phyloP scores from a whole-genome alignment of 805 yeast species.

The Suhomyces tanzawaensis region DNA sequence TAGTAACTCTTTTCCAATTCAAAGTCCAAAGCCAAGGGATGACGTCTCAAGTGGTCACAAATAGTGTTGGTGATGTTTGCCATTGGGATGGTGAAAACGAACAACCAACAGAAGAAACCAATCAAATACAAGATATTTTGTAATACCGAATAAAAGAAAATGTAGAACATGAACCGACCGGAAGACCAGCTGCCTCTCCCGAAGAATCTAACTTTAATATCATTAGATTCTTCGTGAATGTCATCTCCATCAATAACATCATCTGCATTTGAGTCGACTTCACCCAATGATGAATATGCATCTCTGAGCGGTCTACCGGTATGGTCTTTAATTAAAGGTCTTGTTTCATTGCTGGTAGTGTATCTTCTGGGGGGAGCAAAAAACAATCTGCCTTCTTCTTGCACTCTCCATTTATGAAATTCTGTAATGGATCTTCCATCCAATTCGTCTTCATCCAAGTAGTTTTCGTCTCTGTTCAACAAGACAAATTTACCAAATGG shows the following conservation, averaged over 20 bases:
- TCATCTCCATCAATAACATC: conserved; percentile 15
- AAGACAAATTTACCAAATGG: conserved; percentile 93
- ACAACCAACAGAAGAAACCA: conserved; percentile 68
- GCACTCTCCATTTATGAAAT: conserved; percentile 83
- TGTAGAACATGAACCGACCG: conserved; percentile 75
- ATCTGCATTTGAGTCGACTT: conserved; percentile 12
- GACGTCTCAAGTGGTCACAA: conserved; percentile 77
- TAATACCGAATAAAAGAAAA: conserved; percentile 63
- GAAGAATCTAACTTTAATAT: conserved; percentile 58
- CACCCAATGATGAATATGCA: conserved; percentile 28
- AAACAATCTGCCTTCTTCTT: conserved; percentile 73
- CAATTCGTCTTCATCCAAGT: conserved; percentile 80
- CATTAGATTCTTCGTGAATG: conserved; percentile 17
- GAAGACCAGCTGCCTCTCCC: conserved; percentile 92
- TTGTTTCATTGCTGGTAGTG: conserved; percentile 29
- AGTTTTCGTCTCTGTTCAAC: conserved; percentile 72
- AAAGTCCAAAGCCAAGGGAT: conserved; percentile 84
- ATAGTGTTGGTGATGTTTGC: conserved; percentile 70
- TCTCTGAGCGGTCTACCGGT: conserved; percentile 40
- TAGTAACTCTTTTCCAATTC: conserved; percentile 55
- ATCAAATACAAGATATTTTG: conserved; percentile 64
- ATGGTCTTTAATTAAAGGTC: conserved; percentile 42
- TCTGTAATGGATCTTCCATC: conserved; percentile 85
- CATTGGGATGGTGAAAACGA: conserved; percentile 92
- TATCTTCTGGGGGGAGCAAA: conserved; percentile 64